These are phyloP conservation scores for Podospora pseudoanserina DNA, from an alignment of 495 filamentous ascomycete species.

Conservation along the genomic window DNA sequence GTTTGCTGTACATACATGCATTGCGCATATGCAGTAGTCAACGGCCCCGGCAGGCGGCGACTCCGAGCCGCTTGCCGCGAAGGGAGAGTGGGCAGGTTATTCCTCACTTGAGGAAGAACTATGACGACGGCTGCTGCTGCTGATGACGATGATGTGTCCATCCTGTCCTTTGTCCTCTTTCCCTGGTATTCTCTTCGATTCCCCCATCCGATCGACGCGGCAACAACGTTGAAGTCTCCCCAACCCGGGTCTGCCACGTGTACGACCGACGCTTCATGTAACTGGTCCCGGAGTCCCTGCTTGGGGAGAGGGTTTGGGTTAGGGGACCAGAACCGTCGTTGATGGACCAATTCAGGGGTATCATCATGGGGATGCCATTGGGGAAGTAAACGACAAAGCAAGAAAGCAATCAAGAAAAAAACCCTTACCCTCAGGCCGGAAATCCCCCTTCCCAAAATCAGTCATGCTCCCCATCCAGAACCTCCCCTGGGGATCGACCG, in stretches of 20 bases:
- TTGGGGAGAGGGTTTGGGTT: neutral
- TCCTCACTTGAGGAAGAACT: neutral
- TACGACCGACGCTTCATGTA: neutral
- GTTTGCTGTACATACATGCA: neutral
- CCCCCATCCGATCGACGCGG: neutral
- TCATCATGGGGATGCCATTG: neutral
- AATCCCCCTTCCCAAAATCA: constrained; percentile 56
- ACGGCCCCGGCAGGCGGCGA: neutral
- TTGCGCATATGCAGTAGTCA: neutral
- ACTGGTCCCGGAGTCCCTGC: neutral
- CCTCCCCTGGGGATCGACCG: constrained; percentile 72
- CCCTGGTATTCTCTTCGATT: neutral
- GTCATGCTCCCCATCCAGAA: constrained; percentile 93
- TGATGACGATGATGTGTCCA: neutral
- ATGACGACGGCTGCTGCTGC: neutral
- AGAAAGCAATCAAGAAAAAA: constrained; percentile 6
- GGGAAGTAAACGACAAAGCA: neutral
- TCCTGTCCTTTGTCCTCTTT: neutral
- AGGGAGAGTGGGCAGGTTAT: neutral
- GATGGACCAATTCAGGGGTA: neutral
- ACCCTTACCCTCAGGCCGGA: constrained; percentile 52
- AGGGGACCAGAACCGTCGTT: neutral
- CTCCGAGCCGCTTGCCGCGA: neutral
- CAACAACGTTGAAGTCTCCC: too few relatives aligned
- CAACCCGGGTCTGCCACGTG: constrained; percentile 21